A percentile compares a stretch with the other conserved stretches of the same genome.
Evolutionary conservation across 2,329 filamentous ascomycete genomes (phyloP).

Genomic region (Cercospora sesami): DNA sequence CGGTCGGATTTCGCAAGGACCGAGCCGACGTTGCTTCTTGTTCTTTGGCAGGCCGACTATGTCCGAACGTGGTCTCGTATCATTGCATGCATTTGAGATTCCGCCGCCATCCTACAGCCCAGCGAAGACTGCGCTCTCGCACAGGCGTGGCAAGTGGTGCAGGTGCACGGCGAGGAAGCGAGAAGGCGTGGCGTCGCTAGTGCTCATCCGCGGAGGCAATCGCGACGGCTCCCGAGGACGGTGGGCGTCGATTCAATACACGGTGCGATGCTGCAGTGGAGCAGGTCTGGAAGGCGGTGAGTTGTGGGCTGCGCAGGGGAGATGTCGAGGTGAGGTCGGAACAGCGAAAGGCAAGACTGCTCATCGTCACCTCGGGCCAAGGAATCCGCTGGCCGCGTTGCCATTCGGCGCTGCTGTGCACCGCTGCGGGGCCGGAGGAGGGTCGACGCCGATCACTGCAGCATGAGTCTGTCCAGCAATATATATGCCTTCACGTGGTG

Average conservation of each 20-base stretch:
- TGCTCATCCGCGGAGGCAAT: background rate
- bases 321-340: background rate
- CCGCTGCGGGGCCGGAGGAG: background rate
- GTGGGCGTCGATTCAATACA: background rate
- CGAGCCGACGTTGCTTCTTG: background rate
- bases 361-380: background rate
- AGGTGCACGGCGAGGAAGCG: background rate
- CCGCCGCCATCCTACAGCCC: background rate
- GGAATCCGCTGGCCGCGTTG: background rate
- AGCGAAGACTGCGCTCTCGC: background rate
- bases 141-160: background rate
- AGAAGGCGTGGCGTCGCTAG: background rate
- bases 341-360: background rate
- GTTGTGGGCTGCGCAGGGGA: background rate
- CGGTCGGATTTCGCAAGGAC: background rate
- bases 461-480: background rate
- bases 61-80: background rate
- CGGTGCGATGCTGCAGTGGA: background rate
- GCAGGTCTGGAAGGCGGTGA: background rate
- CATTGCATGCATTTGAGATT: background rate
- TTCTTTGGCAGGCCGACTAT: background rate
- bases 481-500: background rate
- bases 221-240: background rate
- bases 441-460: background rate
- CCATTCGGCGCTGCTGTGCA: background rate